Evolutionary conservation across 495 filamentous ascomycete species (phyloP).

Genomic region (Apodospora peruviana): DNA sequence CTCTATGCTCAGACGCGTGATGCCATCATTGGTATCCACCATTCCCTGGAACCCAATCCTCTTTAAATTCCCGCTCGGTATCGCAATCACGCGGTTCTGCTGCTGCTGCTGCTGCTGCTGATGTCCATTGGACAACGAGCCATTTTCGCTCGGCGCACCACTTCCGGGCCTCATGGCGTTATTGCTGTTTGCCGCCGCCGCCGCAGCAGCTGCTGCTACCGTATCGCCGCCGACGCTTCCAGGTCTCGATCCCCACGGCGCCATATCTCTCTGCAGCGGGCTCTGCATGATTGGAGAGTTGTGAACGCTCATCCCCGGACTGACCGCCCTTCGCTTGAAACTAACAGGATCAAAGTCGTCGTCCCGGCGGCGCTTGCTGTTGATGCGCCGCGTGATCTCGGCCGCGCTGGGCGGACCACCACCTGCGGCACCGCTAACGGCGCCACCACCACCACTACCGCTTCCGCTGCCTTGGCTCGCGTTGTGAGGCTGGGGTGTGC

Average conservation of each 20-base stretch:
- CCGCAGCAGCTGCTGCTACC: too few relatives aligned
- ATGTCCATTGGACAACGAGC: conserved; percentile 16
- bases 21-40: conserved; percentile 88
- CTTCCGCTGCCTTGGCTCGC: conserved; percentile 42
- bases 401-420: conserved; percentile 44
- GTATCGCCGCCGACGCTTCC: conserved; percentile 54
- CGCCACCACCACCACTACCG: conserved; percentile 10
- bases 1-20: conserved; percentile 86
- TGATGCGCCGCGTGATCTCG: conserved; percentile 62
- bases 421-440: conserved; percentile 31
- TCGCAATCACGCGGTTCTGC: conserved; percentile 17
- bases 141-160: conserved; percentile 35
- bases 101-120: conserved; percentile 14
- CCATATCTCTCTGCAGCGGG: conserved; percentile 62
- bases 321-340: conserved; percentile 91
- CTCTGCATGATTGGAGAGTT: conserved; percentile 86
- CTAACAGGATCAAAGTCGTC: conserved; percentile 86
- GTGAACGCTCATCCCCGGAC: conserved; percentile 84
- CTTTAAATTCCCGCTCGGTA: conserved; percentile 19
- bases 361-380: conserved; percentile 76
- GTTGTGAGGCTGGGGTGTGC: conserved; percentile 18
- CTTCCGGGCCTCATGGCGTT: conserved; percentile 15
- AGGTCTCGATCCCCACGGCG: conserved; percentile 68
- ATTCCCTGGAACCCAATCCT: conserved; percentile 90
- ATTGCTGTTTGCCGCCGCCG: conserved; percentile 7